These are phyloP conservation scores for Aspergillus mulundensis DNA, from an alignment of 495 filamentous ascomycete genomes.

Conservation along the genomic window DNA sequence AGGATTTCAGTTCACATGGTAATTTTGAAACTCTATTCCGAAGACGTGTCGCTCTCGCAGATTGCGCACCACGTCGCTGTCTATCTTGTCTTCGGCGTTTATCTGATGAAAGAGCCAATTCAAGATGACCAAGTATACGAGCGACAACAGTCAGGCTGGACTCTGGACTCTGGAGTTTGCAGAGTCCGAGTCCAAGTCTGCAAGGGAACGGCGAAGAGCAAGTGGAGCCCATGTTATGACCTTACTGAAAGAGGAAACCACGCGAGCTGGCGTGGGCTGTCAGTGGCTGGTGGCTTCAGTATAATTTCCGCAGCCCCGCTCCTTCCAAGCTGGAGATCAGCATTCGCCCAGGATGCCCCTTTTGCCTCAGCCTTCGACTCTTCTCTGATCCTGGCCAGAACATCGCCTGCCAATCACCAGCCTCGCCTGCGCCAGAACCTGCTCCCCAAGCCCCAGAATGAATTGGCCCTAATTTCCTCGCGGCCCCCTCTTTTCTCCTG, in stretches of 20 bases:
- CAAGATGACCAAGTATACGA: background rate
- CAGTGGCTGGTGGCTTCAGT: background rate
- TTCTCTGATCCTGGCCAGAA: slow-evolving; percentile 8
- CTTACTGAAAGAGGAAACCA: background rate
- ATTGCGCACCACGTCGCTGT: background rate
- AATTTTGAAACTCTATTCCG: background rate
- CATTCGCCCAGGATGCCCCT: background rate
- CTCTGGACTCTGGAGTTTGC: background rate
- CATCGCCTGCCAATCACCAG: slow-evolving; percentile 14
- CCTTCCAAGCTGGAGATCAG: background rate
- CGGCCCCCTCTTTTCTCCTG: slow-evolving; percentile 28
- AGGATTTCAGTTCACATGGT: background rate
- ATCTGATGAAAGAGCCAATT: background rate
- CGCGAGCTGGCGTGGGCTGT: background rate
- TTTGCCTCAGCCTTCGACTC: background rate
- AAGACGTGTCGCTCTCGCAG: background rate
- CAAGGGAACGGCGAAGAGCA: background rate
- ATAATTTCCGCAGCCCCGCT: slow-evolving; percentile 8
- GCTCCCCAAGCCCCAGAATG: slow-evolving; percentile 8
- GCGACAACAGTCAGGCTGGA: background rate
- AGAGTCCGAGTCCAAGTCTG: background rate
- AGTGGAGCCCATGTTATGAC: slow-evolving; percentile 4
- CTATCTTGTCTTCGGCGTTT: background rate
- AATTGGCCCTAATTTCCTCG: slow-evolving; percentile 14
- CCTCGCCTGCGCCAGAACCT: slow-evolving; percentile 1